Evolutionary conservation across 2,329 filamentous ascomycete genomes (phyloP), one percentile per base, ranked within the genome.

Genomic region (Escovopsis sp.): DNA sequence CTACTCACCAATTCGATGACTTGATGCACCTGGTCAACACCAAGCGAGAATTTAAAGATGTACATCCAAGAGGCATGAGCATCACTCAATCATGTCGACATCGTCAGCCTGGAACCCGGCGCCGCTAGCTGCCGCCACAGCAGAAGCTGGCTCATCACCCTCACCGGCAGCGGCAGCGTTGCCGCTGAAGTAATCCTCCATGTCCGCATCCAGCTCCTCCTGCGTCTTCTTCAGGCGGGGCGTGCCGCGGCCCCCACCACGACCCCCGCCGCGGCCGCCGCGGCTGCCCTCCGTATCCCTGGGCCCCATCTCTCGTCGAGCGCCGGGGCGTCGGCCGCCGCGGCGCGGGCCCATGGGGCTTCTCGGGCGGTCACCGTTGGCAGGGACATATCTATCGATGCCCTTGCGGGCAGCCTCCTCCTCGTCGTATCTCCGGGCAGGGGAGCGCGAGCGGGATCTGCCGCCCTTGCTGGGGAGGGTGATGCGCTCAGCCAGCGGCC

Each of bases 141-240:
- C 46, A 19, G 41, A 38, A 26, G 44, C 45, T 12, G 47, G 48
- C 18, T 48, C 49, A 12, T 50, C 49, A 8, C 51, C 47, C 10
- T 55, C 57, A 44, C 60, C 64, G n/a, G 55, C 60, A 41, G 56
- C 61, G 39, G 63, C 56, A 38, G 53, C 53, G 41, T 53, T 47
- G 26, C 65, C 66, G 28, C 73, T 79, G 68, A 86, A 95, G 61
- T 95, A 95, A 57, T 94, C 85, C 28, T 81, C 86, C 88, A 95
- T 95, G 64, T 95, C 88, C n/a, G 85, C 85, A 59, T 95, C 88
- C 35, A 95, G 69, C 59, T 95, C 85, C 53, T 94, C 85, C 51
- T 87, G 82, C 0, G 88, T 94, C 73, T 94, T 94, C 63, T 77
- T 82, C 2, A 78, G 71, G 39, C 85, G 73, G 34, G 73, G 72